These are phyloP conservation scores for Phytophthora multivora DNA, from an alignment of 352 stramenopile species.

Conservation along the genomic window DNA sequence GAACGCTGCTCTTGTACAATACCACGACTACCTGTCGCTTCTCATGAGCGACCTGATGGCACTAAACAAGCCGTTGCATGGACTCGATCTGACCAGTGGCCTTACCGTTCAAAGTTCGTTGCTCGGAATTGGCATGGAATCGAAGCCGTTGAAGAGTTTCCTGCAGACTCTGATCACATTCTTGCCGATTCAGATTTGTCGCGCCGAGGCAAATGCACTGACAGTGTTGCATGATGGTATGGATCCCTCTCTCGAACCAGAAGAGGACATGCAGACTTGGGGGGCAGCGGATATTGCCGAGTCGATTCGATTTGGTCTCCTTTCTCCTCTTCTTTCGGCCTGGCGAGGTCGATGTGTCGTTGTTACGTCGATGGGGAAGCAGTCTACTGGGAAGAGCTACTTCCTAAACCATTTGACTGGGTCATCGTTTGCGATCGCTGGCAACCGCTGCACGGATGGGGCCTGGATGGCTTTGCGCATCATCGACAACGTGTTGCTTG, in stretches of 20 bases:
- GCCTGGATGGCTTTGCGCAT: conserved; percentile 67
- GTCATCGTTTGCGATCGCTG: conserved; percentile 74
- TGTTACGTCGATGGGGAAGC: conserved; percentile 69
- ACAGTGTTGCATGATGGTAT: conserved; percentile 56
- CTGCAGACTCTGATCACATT: conserved; percentile 63
- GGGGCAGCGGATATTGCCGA: conserved; percentile 50
- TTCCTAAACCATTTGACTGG: conserved; percentile 80
- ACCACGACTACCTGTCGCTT: conserved; percentile 36
- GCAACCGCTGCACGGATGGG: conserved; percentile 64
- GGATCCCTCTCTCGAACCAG: conserved; percentile 27
- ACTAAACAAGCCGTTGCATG: conserved; percentile 45
- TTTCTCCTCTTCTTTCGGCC: conserved; percentile 45
- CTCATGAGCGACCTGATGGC: conserved; percentile 44
- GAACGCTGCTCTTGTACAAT: conserved; percentile 9
- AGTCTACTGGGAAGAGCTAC: conserved; percentile 83
- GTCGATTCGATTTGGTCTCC: conserved; percentile 49
- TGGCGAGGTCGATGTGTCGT: conserved; percentile 53
- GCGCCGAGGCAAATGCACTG: conserved; percentile 63
- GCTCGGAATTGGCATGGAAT: background rate
- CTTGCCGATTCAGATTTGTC: conserved; percentile 76
- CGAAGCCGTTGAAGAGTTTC: conserved; percentile 28
- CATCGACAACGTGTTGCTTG: conserved; percentile 50
- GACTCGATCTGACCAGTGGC: conserved; percentile 33
- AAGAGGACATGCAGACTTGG: conserved; percentile 29
- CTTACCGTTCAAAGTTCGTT: conserved; percentile 11